Evolutionary conservation across 2,329 filamentous ascomycete species (phyloP).

Genomic region (Didymosphaeria variabile): DNA sequence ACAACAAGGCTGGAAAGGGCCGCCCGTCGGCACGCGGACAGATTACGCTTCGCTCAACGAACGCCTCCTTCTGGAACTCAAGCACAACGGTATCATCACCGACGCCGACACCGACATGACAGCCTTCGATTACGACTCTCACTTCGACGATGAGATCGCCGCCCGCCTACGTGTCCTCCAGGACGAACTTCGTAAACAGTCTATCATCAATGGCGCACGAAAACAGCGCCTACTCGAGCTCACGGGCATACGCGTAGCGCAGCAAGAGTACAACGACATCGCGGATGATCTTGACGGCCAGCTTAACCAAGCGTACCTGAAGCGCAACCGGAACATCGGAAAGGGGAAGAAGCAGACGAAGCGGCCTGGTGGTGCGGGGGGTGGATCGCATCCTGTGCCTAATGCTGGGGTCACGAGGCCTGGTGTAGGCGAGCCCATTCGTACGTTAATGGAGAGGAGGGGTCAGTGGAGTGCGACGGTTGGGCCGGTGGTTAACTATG

Average conservation of each 20-base stretch:
- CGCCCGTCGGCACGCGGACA: slow-evolving; percentile 72
- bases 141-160: slow-evolving; percentile 93
- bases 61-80: slow-evolving; percentile 87
- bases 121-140: slow-evolving; percentile 88
- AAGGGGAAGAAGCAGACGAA: slow-evolving; percentile 91
- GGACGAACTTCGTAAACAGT: slow-evolving; percentile 80
- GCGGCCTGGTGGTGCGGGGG: slow-evolving; percentile 76
- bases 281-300: slow-evolving; percentile 95
- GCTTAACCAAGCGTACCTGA: slow-evolving; percentile 93
- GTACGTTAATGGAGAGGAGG: slow-evolving; percentile 90
- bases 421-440: slow-evolving; percentile 88
- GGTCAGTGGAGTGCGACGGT: slow-evolving; percentile 87
- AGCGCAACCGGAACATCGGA: slow-evolving; percentile 91
- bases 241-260: slow-evolving; percentile 90
- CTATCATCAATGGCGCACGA: slow-evolving; percentile 87
- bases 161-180: slow-evolving; percentile 88
- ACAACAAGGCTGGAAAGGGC: slow-evolving; percentile 80
- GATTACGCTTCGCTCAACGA: slow-evolving; percentile 90
- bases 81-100: slow-evolving; percentile 87
- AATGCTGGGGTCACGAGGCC: slow-evolving; percentile 47
- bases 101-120: slow-evolving; percentile 72
- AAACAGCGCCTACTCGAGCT: slow-evolving; percentile 88
- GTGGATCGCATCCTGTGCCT: slow-evolving; percentile 67
- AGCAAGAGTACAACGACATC: slow-evolving; percentile 97
- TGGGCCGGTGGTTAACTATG: slow-evolving; percentile 85